Conservation (phyloP, 1,284 basidiomycete genomes). For the Exsudoporus floridanus region DNA sequence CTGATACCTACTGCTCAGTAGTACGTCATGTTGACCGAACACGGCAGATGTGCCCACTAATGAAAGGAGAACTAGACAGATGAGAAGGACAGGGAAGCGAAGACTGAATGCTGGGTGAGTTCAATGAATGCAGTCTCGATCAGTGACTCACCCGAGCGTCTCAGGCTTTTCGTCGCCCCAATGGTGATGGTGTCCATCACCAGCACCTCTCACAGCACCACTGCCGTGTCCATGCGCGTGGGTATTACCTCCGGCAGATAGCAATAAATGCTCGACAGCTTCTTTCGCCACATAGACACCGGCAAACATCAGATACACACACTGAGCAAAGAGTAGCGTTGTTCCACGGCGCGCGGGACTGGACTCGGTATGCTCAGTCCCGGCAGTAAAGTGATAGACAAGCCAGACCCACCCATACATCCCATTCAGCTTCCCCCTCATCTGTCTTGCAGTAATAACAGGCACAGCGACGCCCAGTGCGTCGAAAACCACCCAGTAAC, state of each 20-base stretch:
- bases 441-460: conserved; percentile 19
- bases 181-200: conserved; percentile 66
- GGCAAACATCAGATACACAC: conserved; percentile 87
- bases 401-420: conserved; percentile 27
- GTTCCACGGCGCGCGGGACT: conserved; percentile 77
- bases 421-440: conserved; percentile 31
- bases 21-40: conserved; percentile 35
- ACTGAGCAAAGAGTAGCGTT: conserved; percentile 82
- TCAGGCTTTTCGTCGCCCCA: conserved; percentile 46
- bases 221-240: conserved; percentile 28
- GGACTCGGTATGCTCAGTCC: neutral
- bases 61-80: conserved; percentile 57
- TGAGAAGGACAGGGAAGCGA: conserved; percentile 64
- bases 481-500: conserved; percentile 97
- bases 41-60: conserved; percentile 39
- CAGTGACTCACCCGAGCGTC: conserved; percentile 40
- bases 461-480: conserved; percentile 72
- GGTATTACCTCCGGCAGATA: conserved; percentile 48
- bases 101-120: conserved; percentile 46
- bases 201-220: conserved; percentile 4
- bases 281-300: conserved; percentile 94
- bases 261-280: conserved; percentile 79
- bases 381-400: neutral
- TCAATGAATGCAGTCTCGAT: neutral
- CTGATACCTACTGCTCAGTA: conserved; percentile 30